A percentile compares a stretch with the other conserved stretches of the same genome.
phyloP scores from a whole-genome alignment of 192 early-diverging fungal species.

The Backusella circina region DNA sequence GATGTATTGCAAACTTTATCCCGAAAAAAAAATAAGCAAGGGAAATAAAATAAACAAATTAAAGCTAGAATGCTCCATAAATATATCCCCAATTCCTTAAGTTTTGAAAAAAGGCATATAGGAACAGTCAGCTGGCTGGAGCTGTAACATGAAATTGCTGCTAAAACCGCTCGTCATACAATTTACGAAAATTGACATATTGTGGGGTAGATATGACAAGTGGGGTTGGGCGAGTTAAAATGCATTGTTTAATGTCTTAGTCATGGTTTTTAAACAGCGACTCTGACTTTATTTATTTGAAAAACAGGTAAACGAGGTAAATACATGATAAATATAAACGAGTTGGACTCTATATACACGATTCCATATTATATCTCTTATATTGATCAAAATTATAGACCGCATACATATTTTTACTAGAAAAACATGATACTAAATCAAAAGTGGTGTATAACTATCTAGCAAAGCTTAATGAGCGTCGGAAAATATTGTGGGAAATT shows the following conservation, averaged over 20 bases:
- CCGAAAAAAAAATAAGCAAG: not conserved
- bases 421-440: not conserved
- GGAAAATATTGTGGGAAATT: constrained; percentile 4
- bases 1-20: not conserved
- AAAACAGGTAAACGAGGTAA: not conserved
- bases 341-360: not conserved
- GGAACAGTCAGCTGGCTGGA: not conserved
- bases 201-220: not conserved
- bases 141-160: not conserved
- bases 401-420: not conserved
- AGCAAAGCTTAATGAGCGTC: not conserved
- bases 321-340: not conserved
- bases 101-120: not conserved
- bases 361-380: not conserved
- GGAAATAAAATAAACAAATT: not conserved
- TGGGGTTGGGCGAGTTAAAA: not conserved
- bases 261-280: not conserved
- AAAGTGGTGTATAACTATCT: not conserved
- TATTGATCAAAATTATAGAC: not conserved
- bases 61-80: not conserved
- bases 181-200: not conserved
- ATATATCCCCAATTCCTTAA: not conserved
- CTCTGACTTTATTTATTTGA: not conserved
- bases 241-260: not conserved
- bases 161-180: not conserved